Base-by-base conservation (phyloP, 2,329 filamentous ascomycete genomes). In the Emmonsiellopsis sp. region DNA sequence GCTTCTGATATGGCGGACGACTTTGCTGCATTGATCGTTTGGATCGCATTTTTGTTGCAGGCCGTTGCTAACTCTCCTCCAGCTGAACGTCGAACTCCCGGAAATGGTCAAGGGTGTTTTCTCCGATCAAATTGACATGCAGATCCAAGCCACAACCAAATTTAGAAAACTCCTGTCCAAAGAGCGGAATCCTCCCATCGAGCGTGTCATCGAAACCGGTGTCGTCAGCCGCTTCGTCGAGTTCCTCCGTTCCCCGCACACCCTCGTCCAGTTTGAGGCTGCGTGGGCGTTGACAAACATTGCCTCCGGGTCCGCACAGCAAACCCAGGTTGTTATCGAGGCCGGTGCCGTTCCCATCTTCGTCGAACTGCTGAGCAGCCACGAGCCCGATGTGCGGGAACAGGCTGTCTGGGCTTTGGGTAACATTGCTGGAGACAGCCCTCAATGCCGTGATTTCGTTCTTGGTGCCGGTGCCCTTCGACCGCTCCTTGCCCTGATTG, bases 281-380 rank as follows among this genome's bases (percentile, higher is more conserved):
- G 93, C 93, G 43, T 98, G 93, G 93, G 93, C 93, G 59, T 78
- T 98, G 68, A 98, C 93, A 78, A 98, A 98, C 79, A 98, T 98
- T 73, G 93, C 93, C 57, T 97, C 92, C 49, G 93, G 93, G 58
- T 97, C 92, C 55, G 93, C 93, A 56, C 87, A 89, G 63, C 93
- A 98, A 77, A 98, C 93, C 58, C 93, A 98, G 74, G 93, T 97
- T 51, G 93, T 98, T 61, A 98, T 98, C 65, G 92, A 97, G 75
- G 92, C 93, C 58, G 93, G 93, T 63, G 93, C 93, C 59, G 93
- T 98, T 42, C 93, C 93, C 54, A 98, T 98, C 71, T 98, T 98
- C 65, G 92, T 97, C 60, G 92, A 98, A 77, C 82, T 98, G 56
- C 80, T 98, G 60, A 88, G 80, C 68, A 97, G 92, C 78, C 93